Conservation (phyloP, 2,329 filamentous ascomycete genomes). For the Fusarium continuum region DNA sequence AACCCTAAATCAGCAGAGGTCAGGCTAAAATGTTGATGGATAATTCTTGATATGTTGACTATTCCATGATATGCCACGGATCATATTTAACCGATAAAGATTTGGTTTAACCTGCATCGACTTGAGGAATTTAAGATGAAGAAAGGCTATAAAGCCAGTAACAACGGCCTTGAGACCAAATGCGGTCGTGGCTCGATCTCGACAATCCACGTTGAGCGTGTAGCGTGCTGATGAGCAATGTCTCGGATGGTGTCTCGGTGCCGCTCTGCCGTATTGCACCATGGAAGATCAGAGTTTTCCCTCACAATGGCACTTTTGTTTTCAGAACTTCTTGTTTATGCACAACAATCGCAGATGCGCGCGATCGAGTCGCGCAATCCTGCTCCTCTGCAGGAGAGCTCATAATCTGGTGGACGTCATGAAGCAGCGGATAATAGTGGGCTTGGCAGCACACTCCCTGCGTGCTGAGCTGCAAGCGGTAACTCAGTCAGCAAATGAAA, state of each 20-base stretch:
- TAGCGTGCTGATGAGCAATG: slow-evolving; percentile 5
- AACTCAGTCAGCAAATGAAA: background rate
- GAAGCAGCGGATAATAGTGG: slow-evolving; percentile 37
- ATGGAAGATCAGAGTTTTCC: background rate
- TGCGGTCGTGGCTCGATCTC: slow-evolving; percentile 1
- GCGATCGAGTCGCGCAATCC: slow-evolving; percentile 12
- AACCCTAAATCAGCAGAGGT: background rate
- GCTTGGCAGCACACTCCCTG: slow-evolving; percentile 3
- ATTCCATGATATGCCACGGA: background rate
- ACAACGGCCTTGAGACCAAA: slow-evolving; percentile 1
- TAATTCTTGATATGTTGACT: background rate
- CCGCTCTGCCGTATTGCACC: slow-evolving; percentile 4
- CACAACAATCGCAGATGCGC: slow-evolving; percentile 17
- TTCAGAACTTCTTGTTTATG: slow-evolving; percentile 1
- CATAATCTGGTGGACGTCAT: slow-evolving; percentile 21
- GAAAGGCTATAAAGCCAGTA: slow-evolving; percentile 4
- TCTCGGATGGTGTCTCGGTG: slow-evolving; percentile 15
- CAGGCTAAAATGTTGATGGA: background rate
- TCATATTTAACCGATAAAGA: too few relatives aligned
- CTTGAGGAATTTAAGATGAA: too few relatives aligned
- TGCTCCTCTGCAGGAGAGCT: background rate
- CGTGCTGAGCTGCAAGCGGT: slow-evolving; percentile 25
- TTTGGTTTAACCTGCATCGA: too few relatives aligned
- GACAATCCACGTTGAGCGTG: background rate
- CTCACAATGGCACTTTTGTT: slow-evolving; percentile 13